phyloP scores from a whole-genome alignment of 805 yeast species.

The Saccharomycopsis amapae region DNA sequence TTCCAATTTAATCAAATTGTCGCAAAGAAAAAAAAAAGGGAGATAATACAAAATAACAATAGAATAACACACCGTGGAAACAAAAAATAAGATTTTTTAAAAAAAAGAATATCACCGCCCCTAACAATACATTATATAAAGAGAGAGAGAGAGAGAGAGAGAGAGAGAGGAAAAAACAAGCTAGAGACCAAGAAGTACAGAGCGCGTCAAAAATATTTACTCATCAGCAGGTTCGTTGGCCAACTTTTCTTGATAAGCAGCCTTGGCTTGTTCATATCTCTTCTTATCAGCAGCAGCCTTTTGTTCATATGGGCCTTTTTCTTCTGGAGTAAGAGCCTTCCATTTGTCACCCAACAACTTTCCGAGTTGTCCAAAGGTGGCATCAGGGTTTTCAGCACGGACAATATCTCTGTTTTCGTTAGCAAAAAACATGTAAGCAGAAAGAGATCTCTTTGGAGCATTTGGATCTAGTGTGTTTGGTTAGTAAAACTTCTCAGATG shows the following conservation, averaged over 20 bases:
- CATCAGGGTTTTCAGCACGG: conserved; percentile 94
- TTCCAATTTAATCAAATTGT: too few relatives aligned
- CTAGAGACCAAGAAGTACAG: too few relatives aligned
- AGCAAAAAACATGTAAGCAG: conserved; percentile 99
- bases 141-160: too few relatives aligned
- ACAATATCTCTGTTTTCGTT: conserved; percentile 95
- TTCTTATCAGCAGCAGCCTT: conserved; percentile 93
- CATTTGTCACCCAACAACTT: conserved; percentile 92
- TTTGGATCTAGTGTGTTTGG: conserved; percentile 60
- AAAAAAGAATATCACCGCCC: too few relatives aligned
- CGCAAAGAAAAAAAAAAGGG: too few relatives aligned
- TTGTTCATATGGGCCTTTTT: conserved; percentile 82
- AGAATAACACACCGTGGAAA: too few relatives aligned
- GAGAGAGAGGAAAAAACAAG: too few relatives aligned
- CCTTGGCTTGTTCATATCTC: conserved; percentile 95
- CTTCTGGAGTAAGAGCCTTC: conserved; percentile 82
- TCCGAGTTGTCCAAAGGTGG: conserved; percentile 93
- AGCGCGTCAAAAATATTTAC: too few relatives aligned
- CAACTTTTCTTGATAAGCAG: conserved; percentile 44
- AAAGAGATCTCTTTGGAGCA: conserved; percentile 97
- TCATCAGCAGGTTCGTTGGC: too few relatives aligned
- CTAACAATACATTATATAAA: too few relatives aligned
- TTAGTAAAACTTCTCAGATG: conserved; percentile 6
- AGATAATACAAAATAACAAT: too few relatives aligned
- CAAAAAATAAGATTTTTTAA: too few relatives aligned